Percentiles rank a stretch among this genome's conserved stretches.
Conservation (phyloP, 2,329 filamentous ascomycete genomes). For the Colletotrichum kahawae region DNA sequence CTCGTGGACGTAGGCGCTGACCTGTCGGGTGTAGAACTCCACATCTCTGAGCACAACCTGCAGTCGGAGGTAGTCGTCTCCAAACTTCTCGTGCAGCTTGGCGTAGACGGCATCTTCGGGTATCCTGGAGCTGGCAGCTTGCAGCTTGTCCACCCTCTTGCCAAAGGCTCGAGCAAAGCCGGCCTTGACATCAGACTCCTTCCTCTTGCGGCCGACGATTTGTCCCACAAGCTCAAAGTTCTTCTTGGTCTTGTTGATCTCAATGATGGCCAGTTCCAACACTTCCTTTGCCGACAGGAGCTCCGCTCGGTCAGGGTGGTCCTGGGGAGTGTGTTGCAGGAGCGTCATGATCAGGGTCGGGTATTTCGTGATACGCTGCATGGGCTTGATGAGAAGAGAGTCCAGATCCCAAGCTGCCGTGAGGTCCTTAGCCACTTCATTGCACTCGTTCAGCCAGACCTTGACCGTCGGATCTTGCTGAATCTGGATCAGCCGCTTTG, state of each 20-base stretch:
- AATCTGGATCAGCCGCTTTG: slow-evolving; percentile 65
- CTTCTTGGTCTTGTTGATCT: slow-evolving; percentile 96
- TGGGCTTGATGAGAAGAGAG: slow-evolving; percentile 95
- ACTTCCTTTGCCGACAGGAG: slow-evolving; percentile 60
- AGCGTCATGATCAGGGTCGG: slow-evolving; percentile 84
- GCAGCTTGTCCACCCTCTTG: slow-evolving; percentile 82
- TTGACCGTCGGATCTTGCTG: slow-evolving; percentile 68
- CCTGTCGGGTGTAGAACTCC: slow-evolving; percentile 88
- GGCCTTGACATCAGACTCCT: slow-evolving; percentile 86
- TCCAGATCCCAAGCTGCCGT: slow-evolving; percentile 95
- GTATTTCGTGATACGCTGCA: slow-evolving; percentile 94
- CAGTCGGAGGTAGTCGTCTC: slow-evolving; percentile 88
- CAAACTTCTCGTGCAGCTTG: slow-evolving; percentile 83
- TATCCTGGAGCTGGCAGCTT: slow-evolving; percentile 64
- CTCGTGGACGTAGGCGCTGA: slow-evolving; percentile 78
- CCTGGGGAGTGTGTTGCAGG: slow-evolving; percentile 76
- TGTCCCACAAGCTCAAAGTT: slow-evolving; percentile 91
- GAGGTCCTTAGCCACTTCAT: slow-evolving; percentile 88
- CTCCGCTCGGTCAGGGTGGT: slow-evolving; percentile 80
- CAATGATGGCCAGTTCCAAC: slow-evolving; percentile 72
- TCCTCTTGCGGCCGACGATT: slow-evolving; percentile 83
- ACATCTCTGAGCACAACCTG: slow-evolving; percentile 93
- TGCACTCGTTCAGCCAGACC: slow-evolving; percentile 94
- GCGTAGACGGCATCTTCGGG: slow-evolving; percentile 84
- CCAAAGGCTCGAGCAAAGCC: slow-evolving; percentile 89